Evolutionary conservation across 2,329 filamentous ascomycete genomes (phyloP).

Genomic region (Epichloe elymi): DNA sequence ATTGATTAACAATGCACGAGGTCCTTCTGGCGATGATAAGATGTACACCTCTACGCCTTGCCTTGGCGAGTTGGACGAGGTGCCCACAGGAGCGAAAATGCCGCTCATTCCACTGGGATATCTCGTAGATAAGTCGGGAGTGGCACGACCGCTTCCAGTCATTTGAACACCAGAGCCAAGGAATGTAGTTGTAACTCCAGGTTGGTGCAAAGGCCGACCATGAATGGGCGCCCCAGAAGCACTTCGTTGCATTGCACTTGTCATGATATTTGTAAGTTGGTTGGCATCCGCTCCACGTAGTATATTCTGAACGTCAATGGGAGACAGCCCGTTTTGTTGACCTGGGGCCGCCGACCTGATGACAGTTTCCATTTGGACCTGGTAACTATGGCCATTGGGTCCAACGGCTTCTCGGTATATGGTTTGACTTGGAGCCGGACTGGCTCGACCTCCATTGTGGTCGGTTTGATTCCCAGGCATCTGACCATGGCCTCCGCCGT

Average conservation of each 20-base stretch:
- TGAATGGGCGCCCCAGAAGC: slow-evolving; percentile 32
- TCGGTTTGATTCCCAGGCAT: slow-evolving; percentile 10
- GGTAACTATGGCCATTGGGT: slow-evolving; percentile 21
- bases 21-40: slow-evolving; percentile 45
- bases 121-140: slow-evolving; percentile 28
- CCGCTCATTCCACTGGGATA: slow-evolving; percentile 18
- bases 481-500: slow-evolving; percentile 7
- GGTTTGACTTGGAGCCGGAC: slow-evolving; percentile 14
- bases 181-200: slow-evolving; percentile 30
- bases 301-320: slow-evolving; percentile 32
- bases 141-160: slow-evolving; percentile 32
- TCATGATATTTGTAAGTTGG: slow-evolving; percentile 33
- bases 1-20: slow-evolving; percentile 43
- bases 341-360: slow-evolving; percentile 12
- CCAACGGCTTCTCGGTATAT: slow-evolving; percentile 21
- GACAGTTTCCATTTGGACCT: slow-evolving; percentile 23
- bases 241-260: slow-evolving; percentile 38
- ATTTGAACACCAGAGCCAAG: slow-evolving; percentile 23
- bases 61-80: slow-evolving; percentile 11
- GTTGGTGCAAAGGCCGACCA: slow-evolving; percentile 19
- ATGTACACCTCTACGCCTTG: slow-evolving; percentile 42
- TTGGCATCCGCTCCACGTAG: slow-evolving; percentile 31
- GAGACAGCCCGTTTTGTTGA: slow-evolving; percentile 21
- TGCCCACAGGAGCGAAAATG: slow-evolving; percentile 8
- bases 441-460: slow-evolving; percentile 13